Evolutionary conservation across 192 early-diverging fungal genomes (phyloP), one percentile per base, ranked within the genome.

Genomic region (Podila minutissima): DNA sequence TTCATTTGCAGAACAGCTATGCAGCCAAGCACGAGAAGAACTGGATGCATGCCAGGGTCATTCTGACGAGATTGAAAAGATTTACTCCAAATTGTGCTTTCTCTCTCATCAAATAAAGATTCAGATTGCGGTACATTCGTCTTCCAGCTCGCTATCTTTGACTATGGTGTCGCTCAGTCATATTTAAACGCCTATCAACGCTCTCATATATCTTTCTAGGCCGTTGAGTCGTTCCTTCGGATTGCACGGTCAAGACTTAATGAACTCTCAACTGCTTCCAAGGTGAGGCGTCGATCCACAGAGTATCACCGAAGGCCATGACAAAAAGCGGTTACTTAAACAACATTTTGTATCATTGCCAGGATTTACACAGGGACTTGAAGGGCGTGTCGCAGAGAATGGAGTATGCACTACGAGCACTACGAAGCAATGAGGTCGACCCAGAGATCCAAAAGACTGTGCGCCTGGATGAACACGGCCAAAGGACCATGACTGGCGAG

Each of bases 11-110:
- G 77, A 81, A 38, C 71, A 81, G 29, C 67, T 81, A 2, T 81
- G 77, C 22, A 81, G 66, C 60, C 77, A 81, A 32, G 77, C 77
- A 9, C 70, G 62, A 12, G 70, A 81, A 20, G 77, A 81, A 67
- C 62, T 81, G 32, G 64, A 73, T 48, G 71, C 70, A 15, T 81
- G 71, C 33, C 77, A 81, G 33, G 67, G 67, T 24, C 77, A 81
- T 69, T 72, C 77, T 0, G 60, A 72, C 48, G 77, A 69, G 69
- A 81, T 81, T 46, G 77, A 81, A 64, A 72, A 73, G 71, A 81
- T 81, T 26, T 81, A 69, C 49, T 81, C 77, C 17, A 81, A 81
- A 58, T 58, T 81, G 19, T 81, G 66, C 65, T 81, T 81, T 38
- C 61, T 81, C 62, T 81, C 77, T 1, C 71, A 66, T 48, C 77